Conservation (phyloP, 1,139 yeast genomes). For the Blastobotrys apis region DNA sequence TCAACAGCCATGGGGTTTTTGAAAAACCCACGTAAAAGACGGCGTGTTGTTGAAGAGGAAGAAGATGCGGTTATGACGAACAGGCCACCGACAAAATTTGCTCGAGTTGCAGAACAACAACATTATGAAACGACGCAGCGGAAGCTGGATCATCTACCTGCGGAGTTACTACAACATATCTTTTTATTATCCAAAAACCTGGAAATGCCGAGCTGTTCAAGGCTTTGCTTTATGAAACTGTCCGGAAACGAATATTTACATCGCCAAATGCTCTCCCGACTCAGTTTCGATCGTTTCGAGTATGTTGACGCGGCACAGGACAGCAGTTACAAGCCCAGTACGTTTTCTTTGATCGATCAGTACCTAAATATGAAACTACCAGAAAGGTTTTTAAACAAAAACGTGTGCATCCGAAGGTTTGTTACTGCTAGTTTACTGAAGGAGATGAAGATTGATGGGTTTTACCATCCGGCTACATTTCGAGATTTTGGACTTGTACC, state of each 20-base stretch:
- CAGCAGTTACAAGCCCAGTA: background rate
- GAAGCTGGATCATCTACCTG: conserved; percentile 19
- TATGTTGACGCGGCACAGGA: background rate
- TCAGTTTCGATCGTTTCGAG: conserved; percentile 2
- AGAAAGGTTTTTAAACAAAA: conserved; percentile 7
- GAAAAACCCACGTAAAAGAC: too few species aligned
- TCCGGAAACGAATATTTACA: conserved; percentile 1
- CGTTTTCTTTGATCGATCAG: background rate
- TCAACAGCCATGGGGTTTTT: too few species aligned
- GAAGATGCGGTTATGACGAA: too few species aligned
- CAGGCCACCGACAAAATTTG: too few species aligned
- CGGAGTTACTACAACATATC: conserved; percentile 20
- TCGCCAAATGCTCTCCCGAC: conserved; percentile 8
- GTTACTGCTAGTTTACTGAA: conserved; percentile 17
- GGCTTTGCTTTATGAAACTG: conserved; percentile 11
- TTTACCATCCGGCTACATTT: conserved; percentile 1
- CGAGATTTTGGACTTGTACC: conserved; percentile 5
- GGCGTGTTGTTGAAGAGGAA: too few species aligned
- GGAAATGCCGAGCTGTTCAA: conserved; percentile 15
- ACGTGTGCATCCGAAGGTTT: conserved; percentile 13
- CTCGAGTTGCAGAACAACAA: too few species aligned
- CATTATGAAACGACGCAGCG: background rate
- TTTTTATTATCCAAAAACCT: conserved; percentile 19
- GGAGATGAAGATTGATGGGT: conserved; percentile 6
- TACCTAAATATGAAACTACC: background rate